Evolutionary conservation across 768 basidiomycete species (phyloP).

Genomic region (Trametes meyenii): DNA sequence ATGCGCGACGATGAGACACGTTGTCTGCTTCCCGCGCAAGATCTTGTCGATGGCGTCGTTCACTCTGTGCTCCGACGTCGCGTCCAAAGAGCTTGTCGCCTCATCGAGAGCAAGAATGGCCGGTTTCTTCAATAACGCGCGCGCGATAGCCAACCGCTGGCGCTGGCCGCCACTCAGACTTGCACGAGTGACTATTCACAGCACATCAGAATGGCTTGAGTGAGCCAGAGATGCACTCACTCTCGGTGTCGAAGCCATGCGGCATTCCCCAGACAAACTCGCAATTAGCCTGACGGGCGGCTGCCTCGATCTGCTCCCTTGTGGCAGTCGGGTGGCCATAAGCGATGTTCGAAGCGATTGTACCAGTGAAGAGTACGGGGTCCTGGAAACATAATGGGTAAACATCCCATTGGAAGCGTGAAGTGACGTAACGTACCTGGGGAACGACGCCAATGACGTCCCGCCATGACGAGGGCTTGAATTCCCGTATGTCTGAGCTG

Average conservation of each 20-base stretch:
- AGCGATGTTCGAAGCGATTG: constrained; percentile 93
- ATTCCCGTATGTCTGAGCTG: constrained; percentile 78
- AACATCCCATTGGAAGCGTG: not conserved
- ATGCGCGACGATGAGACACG: constrained; percentile 89
- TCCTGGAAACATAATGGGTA: constrained; percentile 43
- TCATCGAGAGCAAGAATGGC: constrained; percentile 88
- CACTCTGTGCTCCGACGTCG: constrained; percentile 84
- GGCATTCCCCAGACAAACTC: constrained; percentile 97
- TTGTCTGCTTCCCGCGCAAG: constrained; percentile 74
- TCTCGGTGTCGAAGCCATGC: constrained; percentile 90
- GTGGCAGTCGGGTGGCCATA: constrained; percentile 80
- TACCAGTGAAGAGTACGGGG: constrained; percentile 88
- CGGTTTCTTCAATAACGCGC: constrained; percentile 88
- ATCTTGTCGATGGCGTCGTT: constrained; percentile 93
- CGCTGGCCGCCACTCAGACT: constrained; percentile 80
- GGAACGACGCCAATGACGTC: constrained; percentile 91
- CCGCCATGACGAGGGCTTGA: constrained; percentile 86
- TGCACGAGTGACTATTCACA: constrained; percentile 58
- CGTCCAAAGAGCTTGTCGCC: constrained; percentile 87
- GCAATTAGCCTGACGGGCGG: constrained; percentile 90
- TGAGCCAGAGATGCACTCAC: constrained; percentile 45
- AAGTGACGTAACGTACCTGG: constrained; percentile 47
- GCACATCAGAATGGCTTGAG: constrained; percentile 1
- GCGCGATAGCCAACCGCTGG: constrained; percentile 80
- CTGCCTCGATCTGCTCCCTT: constrained; percentile 82